Conservation (phyloP, 2,329 filamentous ascomycete species). For the Coniosporium tulheliwenetii region DNA sequence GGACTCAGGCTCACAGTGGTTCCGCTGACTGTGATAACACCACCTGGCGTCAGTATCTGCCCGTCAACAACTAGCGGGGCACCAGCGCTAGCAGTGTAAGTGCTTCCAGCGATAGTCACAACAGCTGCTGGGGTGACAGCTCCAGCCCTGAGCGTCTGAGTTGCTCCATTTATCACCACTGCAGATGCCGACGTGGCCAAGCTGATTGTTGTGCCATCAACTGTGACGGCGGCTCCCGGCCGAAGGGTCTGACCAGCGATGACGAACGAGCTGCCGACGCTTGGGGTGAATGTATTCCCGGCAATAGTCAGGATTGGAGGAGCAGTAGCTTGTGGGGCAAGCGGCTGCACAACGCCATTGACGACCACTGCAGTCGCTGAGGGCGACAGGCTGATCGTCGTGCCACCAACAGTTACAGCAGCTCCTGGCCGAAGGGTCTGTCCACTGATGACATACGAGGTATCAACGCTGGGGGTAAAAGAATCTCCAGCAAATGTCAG, state of each 20-base stretch:
- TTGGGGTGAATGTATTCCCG: constrained; percentile 10
- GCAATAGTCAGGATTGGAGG: constrained; percentile 13
- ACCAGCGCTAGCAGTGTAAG: constrained; percentile 3
- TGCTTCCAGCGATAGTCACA: constrained; percentile 1
- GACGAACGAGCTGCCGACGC: constrained; percentile 9
- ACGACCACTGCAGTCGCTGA: constrained; percentile 10
- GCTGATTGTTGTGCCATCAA: constrained; percentile 10
- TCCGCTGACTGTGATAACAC: constrained; percentile 14
- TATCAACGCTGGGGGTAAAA: constrained; percentile 9
- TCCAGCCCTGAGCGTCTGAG: constrained; percentile 3
- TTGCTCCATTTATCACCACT: constrained; percentile 12
- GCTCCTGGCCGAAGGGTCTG: constrained; percentile 10
- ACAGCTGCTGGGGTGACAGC: constrained; percentile 1
- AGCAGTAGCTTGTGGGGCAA: constrained; percentile 9
- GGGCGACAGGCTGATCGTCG: constrained; percentile 10
- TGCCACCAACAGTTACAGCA: constrained; percentile 8
- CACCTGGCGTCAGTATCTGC: constrained; percentile 12
- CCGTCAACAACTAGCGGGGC: constrained; percentile 1
- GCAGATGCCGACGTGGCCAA: constrained; percentile 7
- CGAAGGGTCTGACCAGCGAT: constrained; percentile 9
- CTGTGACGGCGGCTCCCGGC: constrained; percentile 9
- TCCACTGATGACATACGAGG: constrained; percentile 9
- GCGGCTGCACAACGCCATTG: constrained; percentile 5
- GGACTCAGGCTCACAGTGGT: constrained; percentile 23
- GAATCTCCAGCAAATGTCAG: constrained; percentile 13